These are phyloP conservation scores for Paramecium pentaurelia DNA, from an alignment of 73 alveolate species.

Conservation along the genomic window DNA sequence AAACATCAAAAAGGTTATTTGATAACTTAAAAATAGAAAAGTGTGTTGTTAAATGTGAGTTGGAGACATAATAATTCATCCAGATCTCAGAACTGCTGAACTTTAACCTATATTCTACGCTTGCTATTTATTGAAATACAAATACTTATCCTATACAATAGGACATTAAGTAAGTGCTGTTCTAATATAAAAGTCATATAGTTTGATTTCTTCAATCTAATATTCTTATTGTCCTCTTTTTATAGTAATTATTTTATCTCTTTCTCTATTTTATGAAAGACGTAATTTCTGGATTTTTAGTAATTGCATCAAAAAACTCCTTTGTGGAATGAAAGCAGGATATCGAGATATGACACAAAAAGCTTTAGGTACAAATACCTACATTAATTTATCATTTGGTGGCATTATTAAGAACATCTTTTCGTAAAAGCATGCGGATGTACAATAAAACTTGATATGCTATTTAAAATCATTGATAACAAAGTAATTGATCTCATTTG, in stretches of 20 bases:
- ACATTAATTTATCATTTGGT: background rate
- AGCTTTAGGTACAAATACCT: slow-evolving; percentile 28
- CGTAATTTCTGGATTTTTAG: background rate
- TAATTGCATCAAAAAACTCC: slow-evolving; percentile 32
- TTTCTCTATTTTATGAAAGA: background rate
- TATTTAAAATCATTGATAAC: slow-evolving; percentile 33
- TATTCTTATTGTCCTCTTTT: slow-evolving; percentile 35
- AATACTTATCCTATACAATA: slow-evolving; percentile 9
- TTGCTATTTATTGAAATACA: background rate
- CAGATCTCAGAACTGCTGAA: slow-evolving; percentile 44
- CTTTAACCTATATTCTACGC: slow-evolving; percentile 30
- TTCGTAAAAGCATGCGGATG: background rate
- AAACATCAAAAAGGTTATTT: slow-evolving; percentile 17
- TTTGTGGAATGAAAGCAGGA: slow-evolving; percentile 26
- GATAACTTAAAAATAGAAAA: background rate
- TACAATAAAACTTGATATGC: slow-evolving; percentile 12
- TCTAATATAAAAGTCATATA: slow-evolving; percentile 26
- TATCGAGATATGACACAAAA: slow-evolving; percentile 12
- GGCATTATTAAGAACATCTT: slow-evolving; percentile 32
- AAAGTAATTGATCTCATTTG: slow-evolving; percentile 33
- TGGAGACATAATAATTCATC: slow-evolving; percentile 30
- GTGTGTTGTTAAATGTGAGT: slow-evolving; percentile 1
- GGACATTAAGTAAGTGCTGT: slow-evolving; percentile 45
- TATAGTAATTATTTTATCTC: slow-evolving; percentile 29
- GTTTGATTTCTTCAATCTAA: slow-evolving; percentile 31